Base-by-base conservation (phyloP, 2,329 filamentous ascomycete species). In the Sphaerulina vaccinii region DNA sequence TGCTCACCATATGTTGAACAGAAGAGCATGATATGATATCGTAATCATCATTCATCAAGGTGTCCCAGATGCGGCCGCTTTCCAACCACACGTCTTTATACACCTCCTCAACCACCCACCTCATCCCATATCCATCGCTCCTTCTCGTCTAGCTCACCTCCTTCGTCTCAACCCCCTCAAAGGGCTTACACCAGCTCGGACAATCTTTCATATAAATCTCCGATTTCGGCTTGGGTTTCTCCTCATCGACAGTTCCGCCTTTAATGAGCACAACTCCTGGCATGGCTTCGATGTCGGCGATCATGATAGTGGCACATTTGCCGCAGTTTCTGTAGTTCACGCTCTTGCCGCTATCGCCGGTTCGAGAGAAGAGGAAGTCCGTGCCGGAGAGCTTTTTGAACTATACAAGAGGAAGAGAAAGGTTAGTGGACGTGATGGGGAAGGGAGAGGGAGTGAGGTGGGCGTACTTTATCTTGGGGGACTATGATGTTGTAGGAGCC, bases 201-300 rank as follows among this genome's bases (percentile, higher is more conserved):
- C 62, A 56, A 38, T 66, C 62, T 46, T 59, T 66, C 23, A 57
- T 61, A 27, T 63, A 70, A 16, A 69, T 66, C 52, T 68, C 66
- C 23, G 53, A n/a, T 4, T 35, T 51, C 1, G 65, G 65, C 51
- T 46, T 50, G 11, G 53, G 54, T 35, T 59, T 59, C 11, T 54
- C 55, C 39, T 67, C 65, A 36, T 69, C 67, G 15, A 70, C 42
- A 8, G 66, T 68, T 3, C 67, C 66, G 9, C 58, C 58, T 56
- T 68, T 68, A 40, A 68, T 51, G 32, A 68, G 64, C 10, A 53
- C 56, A 8, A 66, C 29, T 15, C 60, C 66, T 0, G 55, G 55
- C 49, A 65, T 46, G 4, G 56, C 59, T 5, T 65, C 61, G 8
- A 52, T 55, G 33, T 63, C 51, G 4, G 64, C 65, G 16, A 41